Evolutionary conservation across 2,329 filamentous ascomycete species (phyloP), one percentile per base, ranked within the genome.

Genomic region (Graphilbum ipis-grandicollis): DNA sequence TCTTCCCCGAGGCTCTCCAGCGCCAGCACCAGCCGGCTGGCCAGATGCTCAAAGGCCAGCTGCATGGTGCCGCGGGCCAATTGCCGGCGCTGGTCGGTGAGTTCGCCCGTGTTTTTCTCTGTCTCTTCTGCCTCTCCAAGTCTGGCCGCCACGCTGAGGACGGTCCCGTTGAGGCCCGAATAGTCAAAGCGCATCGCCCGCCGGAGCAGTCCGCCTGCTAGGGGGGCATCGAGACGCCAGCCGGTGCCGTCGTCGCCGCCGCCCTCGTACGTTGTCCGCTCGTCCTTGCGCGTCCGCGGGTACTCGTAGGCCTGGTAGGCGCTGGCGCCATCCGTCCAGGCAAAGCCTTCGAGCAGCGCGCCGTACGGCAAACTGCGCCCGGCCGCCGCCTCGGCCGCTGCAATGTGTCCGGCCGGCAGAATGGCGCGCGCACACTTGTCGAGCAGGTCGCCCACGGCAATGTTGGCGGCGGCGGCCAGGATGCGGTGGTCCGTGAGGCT

Each of bases 361-460:
- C 78, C 90, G 58, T 92, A 96, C 65, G 84, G 84, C 37, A 82
- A 76, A 46, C 70, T 69, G 31, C 34, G 35, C 7, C 36, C 39
- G 62, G 63, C 28, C 64, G 9, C 9, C 3, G 26, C n/a, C 19
- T 37, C 30, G 8, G 43, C 62, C 1, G 53, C 52, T 15, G 64
- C 56, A 18, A 88, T 54, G 3, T 75, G 44, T 0, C 63, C 54
- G 0, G 57, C 19, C 0, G 86, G 88, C 1, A 96, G 57, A 39
- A 94, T 72, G 14, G 67, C 63, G 33, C 90, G 73, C 8, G 83
- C 85, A 39, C 75, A 68, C 57, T 96, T 93, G 61, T 98, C 90
- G 25, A 98, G 62, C 48, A 81, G 73, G 56, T 93, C 83, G 34
- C 90, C 90, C 40, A 94, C 62, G n/a, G 90, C 85, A 43, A 86